Percentiles rank a stretch among this genome's conserved stretches.
Conservation (phyloP, 352 stramenopile genomes). For the Globisporangium okanoganense region DNA sequence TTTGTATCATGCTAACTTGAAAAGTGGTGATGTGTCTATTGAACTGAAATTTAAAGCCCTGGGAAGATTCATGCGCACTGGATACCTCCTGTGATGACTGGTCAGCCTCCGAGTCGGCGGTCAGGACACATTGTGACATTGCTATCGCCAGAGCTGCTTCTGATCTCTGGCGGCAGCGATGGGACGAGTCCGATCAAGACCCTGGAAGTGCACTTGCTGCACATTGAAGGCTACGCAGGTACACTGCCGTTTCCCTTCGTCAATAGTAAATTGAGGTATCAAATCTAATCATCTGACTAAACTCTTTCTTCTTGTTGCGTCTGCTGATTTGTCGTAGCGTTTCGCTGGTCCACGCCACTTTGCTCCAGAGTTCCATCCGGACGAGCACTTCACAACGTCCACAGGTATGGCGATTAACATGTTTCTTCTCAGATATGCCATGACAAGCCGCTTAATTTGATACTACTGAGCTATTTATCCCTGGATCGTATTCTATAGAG, state of each 20-base stretch:
- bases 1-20: not conserved
- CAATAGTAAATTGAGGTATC: too few species aligned
- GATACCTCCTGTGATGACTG: slow-evolving; percentile 28
- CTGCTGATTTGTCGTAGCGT: slow-evolving; percentile 18
- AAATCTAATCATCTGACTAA: too few species aligned
- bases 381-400: slow-evolving; percentile 51
- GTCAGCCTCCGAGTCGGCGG: slow-evolving; percentile 32
- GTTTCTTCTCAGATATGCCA: not conserved
- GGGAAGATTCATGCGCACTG: slow-evolving; percentile 32
- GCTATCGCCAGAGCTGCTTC: slow-evolving; percentile 31
- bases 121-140: slow-evolving; percentile 48
- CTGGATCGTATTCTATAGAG: slow-evolving; percentile 12
- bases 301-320: not conserved
- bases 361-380: slow-evolving; percentile 27
- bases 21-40: not conserved
- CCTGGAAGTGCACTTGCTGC: slow-evolving; percentile 38
- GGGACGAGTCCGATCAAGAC: slow-evolving; percentile 45
- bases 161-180: slow-evolving; percentile 64
- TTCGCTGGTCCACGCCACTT: slow-evolving; percentile 53
- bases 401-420: slow-evolving; percentile 30
- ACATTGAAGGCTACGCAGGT: slow-evolving; percentile 36
- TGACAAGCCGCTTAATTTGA: not conserved
- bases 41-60: not conserved
- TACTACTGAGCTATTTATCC: not conserved
- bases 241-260: not conserved